phyloP scores from a whole-genome alignment of 257 asterid genomes.

The Rauvolfia tetraphylla region DNA sequence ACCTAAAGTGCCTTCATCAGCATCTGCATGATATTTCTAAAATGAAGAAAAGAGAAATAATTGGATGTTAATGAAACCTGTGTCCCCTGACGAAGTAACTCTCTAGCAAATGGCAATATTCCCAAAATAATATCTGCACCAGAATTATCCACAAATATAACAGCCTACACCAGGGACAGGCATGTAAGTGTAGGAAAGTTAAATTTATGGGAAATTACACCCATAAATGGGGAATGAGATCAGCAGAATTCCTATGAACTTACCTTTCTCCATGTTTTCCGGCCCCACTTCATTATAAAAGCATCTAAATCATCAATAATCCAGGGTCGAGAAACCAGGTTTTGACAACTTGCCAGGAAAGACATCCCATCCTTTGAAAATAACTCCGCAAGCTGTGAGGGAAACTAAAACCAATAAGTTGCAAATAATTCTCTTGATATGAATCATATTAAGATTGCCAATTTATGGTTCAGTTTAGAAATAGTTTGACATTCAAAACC shows the following conservation, averaged over 20 bases:
- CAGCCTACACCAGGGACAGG: constrained; percentile 51
- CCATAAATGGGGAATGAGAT: constrained; percentile 9
- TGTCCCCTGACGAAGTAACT: constrained; percentile 78
- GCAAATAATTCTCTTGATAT: not conserved
- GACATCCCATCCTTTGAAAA: constrained; percentile 95
- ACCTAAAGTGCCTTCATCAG: not conserved
- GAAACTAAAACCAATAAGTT: constrained; percentile 17
- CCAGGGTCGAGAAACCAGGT: constrained; percentile 96
- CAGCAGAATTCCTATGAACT: not conserved
- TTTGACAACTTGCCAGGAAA: constrained; percentile 93
- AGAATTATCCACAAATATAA: constrained; percentile 90
- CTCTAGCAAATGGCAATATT: constrained; percentile 90
- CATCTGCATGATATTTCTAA: no score
- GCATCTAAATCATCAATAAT: constrained; percentile 88
- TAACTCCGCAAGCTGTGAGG: constrained; percentile 82
- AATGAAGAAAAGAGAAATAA: not conserved
- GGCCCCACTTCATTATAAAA: constrained; percentile 65
- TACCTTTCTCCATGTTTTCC: constrained; percentile 75
- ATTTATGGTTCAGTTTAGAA: not conserved
- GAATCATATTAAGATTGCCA: not conserved
- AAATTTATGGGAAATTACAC: constrained; percentile 16
- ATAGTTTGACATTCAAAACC: no score
- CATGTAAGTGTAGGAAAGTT: constrained; percentile 17
- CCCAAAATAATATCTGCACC: constrained; percentile 96
- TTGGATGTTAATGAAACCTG: constrained; percentile 47